A percentile compares a stretch with the other conserved stretches of the same genome.
These are phyloP conservation scores for Fusarium decemcellulare DNA, from an alignment of 2,329 filamentous ascomycete genomes.

Conservation along the genomic window DNA sequence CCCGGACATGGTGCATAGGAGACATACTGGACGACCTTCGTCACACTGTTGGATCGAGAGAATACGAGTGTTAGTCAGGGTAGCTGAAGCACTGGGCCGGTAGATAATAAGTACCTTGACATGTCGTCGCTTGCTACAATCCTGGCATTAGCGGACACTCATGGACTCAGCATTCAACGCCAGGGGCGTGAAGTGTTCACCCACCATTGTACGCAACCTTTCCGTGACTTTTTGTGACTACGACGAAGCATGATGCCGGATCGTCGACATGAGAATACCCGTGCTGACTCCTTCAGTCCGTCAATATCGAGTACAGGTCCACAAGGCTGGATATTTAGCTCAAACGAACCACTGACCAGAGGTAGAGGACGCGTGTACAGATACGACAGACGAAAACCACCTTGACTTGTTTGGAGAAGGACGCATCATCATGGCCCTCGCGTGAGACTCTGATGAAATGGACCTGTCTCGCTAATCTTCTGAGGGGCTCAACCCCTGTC, in stretches of 20 bases:
- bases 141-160: neutral
- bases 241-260: constrained; percentile 32
- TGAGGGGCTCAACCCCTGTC: neutral
- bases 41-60: constrained; percentile 25
- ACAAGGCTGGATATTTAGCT: neutral
- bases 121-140: constrained; percentile 27
- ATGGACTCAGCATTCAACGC: accelerated
- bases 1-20: constrained; percentile 18
- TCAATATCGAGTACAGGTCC: neutral
- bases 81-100: accelerated
- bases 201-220: constrained; percentile 35
- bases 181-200: neutral
- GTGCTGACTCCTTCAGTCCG: neutral
- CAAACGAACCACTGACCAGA: neutral
- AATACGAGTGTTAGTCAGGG: constrained; percentile 24
- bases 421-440: constrained; percentile 1
- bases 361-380: neutral
- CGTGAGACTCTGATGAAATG: neutral
- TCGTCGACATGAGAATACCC: neutral
- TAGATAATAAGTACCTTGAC: constrained; percentile 24
- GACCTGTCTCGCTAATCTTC: neutral
- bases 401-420: neutral
- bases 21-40: constrained; percentile 33
- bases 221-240: constrained; percentile 36
- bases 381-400: neutral